Evolutionary conservation across 192 early-diverging fungal genomes (phyloP).

Genomic region (Glomus cerebriforme): DNA sequence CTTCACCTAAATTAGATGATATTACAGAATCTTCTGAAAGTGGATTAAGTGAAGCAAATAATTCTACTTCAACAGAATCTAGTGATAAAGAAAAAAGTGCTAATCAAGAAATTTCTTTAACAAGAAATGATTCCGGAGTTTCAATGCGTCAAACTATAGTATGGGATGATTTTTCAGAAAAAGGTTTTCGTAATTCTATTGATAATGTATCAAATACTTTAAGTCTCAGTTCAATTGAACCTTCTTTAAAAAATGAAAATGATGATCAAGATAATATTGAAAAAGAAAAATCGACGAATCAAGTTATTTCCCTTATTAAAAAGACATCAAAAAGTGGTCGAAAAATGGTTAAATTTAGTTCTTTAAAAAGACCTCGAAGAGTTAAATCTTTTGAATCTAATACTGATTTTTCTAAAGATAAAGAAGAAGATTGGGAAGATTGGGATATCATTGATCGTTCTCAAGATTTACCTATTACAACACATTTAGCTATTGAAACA

Average conservation of each 20-base stretch:
- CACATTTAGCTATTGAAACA: constrained; percentile 30
- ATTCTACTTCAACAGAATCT: too few relatives aligned
- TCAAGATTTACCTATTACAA: constrained; percentile 22
- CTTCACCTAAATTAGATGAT: neutral
- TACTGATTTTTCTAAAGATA: neutral
- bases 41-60: neutral
- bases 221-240: neutral
- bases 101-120: neutral
- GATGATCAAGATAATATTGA: neutral
- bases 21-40: neutral
- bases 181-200: constrained; percentile 12
- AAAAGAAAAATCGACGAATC: neutral
- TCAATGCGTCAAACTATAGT: neutral
- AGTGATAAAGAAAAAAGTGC: neutral
- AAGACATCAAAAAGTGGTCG: neutral
- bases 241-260: neutral
- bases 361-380: neutral
- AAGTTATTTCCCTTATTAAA: neutral
- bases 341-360: constrained; percentile 6
- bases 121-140: constrained; percentile 20
- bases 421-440: constrained; percentile 18
- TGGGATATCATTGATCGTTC: constrained; percentile 18
- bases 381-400: neutral
- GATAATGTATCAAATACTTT: constrained; percentile 6
- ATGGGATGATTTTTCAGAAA: constrained; percentile 25